Base-by-base conservation (phyloP, 805 yeast genomes). In the Lachancea quebecensis region DNA sequence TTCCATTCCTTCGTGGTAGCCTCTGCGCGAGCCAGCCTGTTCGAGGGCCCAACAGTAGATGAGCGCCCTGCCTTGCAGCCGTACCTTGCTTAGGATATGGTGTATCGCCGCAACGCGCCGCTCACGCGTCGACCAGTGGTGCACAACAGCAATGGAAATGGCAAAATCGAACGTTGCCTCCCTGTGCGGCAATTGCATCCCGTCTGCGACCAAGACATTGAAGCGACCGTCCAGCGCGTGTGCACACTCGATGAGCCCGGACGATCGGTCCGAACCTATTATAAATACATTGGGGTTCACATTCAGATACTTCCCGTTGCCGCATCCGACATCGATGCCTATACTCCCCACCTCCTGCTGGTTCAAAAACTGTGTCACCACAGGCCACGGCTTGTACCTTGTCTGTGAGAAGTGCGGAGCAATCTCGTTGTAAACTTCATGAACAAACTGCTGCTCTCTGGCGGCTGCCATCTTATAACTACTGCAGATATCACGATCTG, bases 21-120 rank as follows among this genome's bases (percentile, higher is more conserved):
- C 98, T 55, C 98, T 73, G 53, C 97, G 73, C 0, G 95, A 85
- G 18, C 72, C 74, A 46, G 82, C 85, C 63, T 93, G 99, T 53
- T 93, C 99, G 42, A 93, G 65, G 0, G 99, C 99, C 99, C 99
- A 93, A 42, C 95, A 95, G 62, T 91, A 93, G 7, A 93, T 76
- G 55, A 93, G 67, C 0, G 87, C 85, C 42, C 73, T 75, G 1
- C 95, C 96, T 0, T 79, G 79, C 0, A 51, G 44, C 35, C 62
- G 70, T 43, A 93, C 61, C 47, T 77, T 77, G 16, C 79, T 65
- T 33, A 93, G 59, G 1, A 90, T 81, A 48, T 84, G 85, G 11
- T 54, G 53, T 7, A 93, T 81, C 1, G 96, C 97, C 8, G 75
- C 77, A 1, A 85, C 62, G 42, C 99, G 72, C 58, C 99, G 74